Evolutionary conservation across 371 early-diverging fungal species (phyloP).

Genomic region (Apophysomyces ossiformis): DNA sequence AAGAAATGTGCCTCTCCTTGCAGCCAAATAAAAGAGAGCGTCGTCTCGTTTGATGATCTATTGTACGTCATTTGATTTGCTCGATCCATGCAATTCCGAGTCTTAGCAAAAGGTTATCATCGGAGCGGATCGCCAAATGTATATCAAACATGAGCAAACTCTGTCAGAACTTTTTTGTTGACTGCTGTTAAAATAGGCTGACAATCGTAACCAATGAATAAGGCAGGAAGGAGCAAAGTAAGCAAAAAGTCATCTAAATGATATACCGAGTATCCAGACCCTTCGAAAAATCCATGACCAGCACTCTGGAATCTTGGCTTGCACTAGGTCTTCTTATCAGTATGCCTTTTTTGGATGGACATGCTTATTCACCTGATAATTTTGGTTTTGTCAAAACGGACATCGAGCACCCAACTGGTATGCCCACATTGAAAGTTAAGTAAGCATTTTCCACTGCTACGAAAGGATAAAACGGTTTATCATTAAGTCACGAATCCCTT

Average conservation of each 20-base stretch:
- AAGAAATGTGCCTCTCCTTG: no score
- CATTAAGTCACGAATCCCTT: neutral
- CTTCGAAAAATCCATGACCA: constrained; percentile 83
- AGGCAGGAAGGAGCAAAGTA: neutral
- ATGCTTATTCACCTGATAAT: constrained; percentile 49
- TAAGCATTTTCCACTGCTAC: constrained; percentile 13
- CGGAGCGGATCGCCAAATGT: no score
- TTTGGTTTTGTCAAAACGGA: constrained; percentile 70
- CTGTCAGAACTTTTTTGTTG: neutral
- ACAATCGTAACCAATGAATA: neutral
- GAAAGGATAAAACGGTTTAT: neutral
- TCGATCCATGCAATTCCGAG: no score
- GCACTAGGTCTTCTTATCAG: neutral
- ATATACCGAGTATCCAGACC: constrained; percentile 54
- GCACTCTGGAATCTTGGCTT: constrained; percentile 73
- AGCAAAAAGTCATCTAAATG: neutral
- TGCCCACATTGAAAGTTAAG: constrained; percentile 66
- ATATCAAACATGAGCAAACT: no score
- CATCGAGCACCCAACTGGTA: constrained; percentile 87
- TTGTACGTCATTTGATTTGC: no score
- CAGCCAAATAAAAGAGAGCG: no score
- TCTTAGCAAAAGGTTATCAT: no score
- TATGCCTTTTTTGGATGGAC: neutral
- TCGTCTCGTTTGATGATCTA: no score
- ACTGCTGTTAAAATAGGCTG: neutral